Evolutionary conservation across 306 rosid genomes (phyloP).

Genomic region (Vigna hirtella): DNA sequence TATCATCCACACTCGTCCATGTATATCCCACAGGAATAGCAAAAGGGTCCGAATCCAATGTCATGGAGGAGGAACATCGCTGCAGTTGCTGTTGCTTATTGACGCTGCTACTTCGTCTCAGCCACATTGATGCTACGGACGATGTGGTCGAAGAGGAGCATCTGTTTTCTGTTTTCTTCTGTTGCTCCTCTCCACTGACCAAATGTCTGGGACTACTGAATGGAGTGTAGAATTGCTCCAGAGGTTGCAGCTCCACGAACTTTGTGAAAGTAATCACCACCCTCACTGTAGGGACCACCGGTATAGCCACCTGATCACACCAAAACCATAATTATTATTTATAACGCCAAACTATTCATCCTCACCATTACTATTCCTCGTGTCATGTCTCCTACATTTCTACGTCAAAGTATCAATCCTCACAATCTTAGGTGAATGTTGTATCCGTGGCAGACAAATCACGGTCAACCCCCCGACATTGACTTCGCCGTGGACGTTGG

Average conservation of each 20-base stretch:
- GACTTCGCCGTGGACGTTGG: background rate
- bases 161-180: slow-evolving; percentile 38
- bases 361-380: background rate
- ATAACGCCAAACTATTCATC: too few relatives aligned
- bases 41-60: slow-evolving; percentile 71
- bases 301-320: slow-evolving; percentile 77
- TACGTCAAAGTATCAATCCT: slow-evolving; percentile 17
- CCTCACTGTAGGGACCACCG: slow-evolving; percentile 91
- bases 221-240: slow-evolving; percentile 83
- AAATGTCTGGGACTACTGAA: slow-evolving; percentile 81
- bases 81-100: slow-evolving; percentile 49
- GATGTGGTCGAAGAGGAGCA: background rate
- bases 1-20: slow-evolving; percentile 75
- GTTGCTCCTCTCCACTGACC: slow-evolving; percentile 43
- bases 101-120: slow-evolving; percentile 66
- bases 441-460: background rate
- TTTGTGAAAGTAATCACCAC: slow-evolving; percentile 92
- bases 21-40: slow-evolving; percentile 85
- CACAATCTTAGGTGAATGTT: slow-evolving; percentile 9
- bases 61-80: slow-evolving; percentile 34
- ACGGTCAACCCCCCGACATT: slow-evolving; percentile 30
- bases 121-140: slow-evolving; percentile 57
- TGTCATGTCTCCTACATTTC: background rate
- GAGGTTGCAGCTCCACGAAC: slow-evolving; percentile 80
- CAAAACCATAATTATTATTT: slow-evolving; percentile 6